phyloP scores from a whole-genome alignment of 208 protist genomes.

The Acanthamoeba sp. region DNA sequence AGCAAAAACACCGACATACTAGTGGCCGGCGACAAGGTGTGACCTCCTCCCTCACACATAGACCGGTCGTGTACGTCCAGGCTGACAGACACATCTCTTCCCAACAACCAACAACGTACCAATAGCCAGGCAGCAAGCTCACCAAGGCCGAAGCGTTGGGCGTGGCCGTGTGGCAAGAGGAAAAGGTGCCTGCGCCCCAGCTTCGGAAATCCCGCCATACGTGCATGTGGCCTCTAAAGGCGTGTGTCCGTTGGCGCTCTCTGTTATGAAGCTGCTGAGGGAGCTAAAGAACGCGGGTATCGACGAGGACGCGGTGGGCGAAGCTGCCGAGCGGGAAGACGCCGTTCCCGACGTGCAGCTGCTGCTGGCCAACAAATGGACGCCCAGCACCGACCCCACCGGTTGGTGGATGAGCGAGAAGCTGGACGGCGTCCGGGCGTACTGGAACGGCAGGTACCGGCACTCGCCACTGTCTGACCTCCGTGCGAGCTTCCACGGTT shows the following conservation, averaged over 20 bases:
- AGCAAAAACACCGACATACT: constrained; percentile 48
- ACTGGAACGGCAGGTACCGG: constrained; percentile 84
- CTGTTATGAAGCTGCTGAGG: not conserved
- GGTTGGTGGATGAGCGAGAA: constrained; percentile 87
- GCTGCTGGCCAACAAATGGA: constrained; percentile 78
- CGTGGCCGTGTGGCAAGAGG: constrained; percentile 49
- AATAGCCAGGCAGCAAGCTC: constrained; percentile 44
- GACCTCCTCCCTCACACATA: not conserved
- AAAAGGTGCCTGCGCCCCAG: too few species aligned
- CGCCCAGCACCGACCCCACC: constrained; percentile 70
- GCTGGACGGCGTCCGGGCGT: constrained; percentile 86
- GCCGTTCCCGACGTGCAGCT: constrained; percentile 8
- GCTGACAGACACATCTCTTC: too few species aligned
- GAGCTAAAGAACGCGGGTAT: not conserved
- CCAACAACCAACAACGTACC: too few species aligned
- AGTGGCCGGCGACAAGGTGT: constrained; percentile 18
- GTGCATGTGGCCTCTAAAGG: not conserved
- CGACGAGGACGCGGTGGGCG: constrained; percentile 18
- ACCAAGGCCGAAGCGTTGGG: constrained; percentile 21
- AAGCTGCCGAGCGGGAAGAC: not conserved
- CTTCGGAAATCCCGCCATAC: too few species aligned
- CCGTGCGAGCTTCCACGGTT: constrained; percentile 80
- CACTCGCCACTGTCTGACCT: too few species aligned
- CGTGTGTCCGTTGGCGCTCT: not conserved
- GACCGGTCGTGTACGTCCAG: not conserved